phyloP scores from a whole-genome alignment of 164 flowering plant species.

The Euptelea pleiosperma region DNA sequence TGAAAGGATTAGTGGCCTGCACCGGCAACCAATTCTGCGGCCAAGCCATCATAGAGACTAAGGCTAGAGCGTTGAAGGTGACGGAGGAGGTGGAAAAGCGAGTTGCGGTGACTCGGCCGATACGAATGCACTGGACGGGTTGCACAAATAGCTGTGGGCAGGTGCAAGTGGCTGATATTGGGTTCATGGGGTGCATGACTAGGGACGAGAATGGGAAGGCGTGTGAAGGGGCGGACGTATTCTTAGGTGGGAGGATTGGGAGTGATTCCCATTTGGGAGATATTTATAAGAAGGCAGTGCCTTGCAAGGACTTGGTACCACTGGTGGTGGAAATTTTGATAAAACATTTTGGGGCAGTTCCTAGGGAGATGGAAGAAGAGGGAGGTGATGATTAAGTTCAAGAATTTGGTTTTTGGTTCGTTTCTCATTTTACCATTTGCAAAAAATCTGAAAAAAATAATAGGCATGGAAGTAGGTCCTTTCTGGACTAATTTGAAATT shows the following conservation, averaged over 20 bases:
- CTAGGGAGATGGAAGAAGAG: slow-evolving; percentile 66
- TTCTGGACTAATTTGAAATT: too few relatives aligned
- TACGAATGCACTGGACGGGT: slow-evolving; percentile 99
- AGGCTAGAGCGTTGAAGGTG: slow-evolving; percentile 80
- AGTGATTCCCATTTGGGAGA: slow-evolving; percentile 87
- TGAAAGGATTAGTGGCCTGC: slow-evolving; percentile 89
- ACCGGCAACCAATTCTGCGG: slow-evolving; percentile 98
- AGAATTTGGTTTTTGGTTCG: not conserved
- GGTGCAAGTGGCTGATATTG: slow-evolving; percentile 95
- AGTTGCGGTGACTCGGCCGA: slow-evolving; percentile 56
- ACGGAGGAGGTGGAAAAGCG: slow-evolving; percentile 69
- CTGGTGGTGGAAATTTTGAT: slow-evolving; percentile 76
- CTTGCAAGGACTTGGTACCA: slow-evolving; percentile 76
- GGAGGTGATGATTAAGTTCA: slow-evolving; percentile 15
- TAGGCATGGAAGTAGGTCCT: too few relatives aligned
- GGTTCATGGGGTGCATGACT: slow-evolving; percentile 97
- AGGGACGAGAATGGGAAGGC: slow-evolving; percentile 67
- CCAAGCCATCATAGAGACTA: slow-evolving; percentile 95
- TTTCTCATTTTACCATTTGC: too few relatives aligned
- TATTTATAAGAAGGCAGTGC: slow-evolving; percentile 76
- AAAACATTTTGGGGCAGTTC: slow-evolving; percentile 78
- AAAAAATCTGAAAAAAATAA: too few relatives aligned
- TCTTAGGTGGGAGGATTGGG: slow-evolving; percentile 82
- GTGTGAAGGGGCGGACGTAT: slow-evolving; percentile 81
- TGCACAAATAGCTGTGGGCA: slow-evolving; percentile 92